phyloP scores from a whole-genome alignment of 2,329 filamentous ascomycete genomes.

The Calonectria pteridis region DNA sequence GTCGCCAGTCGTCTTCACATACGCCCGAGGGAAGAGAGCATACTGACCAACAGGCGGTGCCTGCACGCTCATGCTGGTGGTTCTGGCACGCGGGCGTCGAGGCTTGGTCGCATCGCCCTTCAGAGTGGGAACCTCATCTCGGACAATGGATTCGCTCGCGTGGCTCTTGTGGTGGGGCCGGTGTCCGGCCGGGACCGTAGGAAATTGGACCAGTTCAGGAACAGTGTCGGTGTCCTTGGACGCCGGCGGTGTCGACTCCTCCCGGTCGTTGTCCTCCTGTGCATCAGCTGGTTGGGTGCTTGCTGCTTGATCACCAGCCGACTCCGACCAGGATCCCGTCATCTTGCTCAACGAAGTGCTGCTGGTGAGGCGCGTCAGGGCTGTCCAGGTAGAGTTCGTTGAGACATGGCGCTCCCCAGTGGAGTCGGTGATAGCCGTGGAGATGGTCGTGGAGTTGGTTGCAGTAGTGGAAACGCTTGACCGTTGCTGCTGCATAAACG shows the following conservation, averaged over 20 bases:
- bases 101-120: conserved; percentile 48
- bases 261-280: conserved; percentile 38
- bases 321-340: conserved; percentile 47
- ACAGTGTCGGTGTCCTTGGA: conserved; percentile 50
- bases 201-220: conserved; percentile 51
- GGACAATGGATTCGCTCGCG: conserved; percentile 53
- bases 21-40: conserved; percentile 58
- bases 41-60: conserved; percentile 60
- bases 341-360: conserved; percentile 59
- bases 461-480: conserved; percentile 68
- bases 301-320: conserved; percentile 47
- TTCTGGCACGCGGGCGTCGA: conserved; percentile 58
- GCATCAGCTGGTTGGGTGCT: conserved; percentile 41
- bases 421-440: conserved; percentile 63
- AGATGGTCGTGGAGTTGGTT: conserved; percentile 62
- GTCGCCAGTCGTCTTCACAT: conserved; percentile 48
- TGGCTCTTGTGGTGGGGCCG: conserved; percentile 51
- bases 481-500: conserved; percentile 54
- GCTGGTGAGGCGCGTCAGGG: conserved; percentile 68
- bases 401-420: conserved; percentile 66
- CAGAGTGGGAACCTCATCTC: conserved; percentile 44
- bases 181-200: conserved; percentile 39
- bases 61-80: conserved; percentile 59
- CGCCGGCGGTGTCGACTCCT: conserved; percentile 41
- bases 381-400: conserved; percentile 65